Evolutionary conservation across 257 asterid species (phyloP).

Genomic region (Coffea eugenioides): DNA sequence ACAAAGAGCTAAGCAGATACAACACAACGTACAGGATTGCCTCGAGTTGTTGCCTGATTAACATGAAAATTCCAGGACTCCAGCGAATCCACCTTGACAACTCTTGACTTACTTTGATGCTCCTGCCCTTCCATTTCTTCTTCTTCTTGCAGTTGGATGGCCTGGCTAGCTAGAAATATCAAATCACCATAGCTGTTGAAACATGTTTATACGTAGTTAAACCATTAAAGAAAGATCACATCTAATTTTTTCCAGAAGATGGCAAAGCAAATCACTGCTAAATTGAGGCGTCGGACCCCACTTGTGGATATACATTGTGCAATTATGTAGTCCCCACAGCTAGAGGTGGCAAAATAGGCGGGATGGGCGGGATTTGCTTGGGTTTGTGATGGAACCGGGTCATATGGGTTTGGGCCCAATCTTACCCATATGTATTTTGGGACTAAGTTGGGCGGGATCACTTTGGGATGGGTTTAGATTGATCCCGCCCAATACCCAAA

Average conservation of each 20-base stretch:
- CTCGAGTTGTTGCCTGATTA: constrained; percentile 37
- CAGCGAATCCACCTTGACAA: constrained; percentile 35
- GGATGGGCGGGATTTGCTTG: too few species aligned
- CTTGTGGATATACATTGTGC: constrained; percentile 2
- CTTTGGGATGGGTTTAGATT: too few species aligned
- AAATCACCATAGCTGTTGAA: neutral
- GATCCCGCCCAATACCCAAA: too few species aligned
- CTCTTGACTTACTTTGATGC: constrained; percentile 27
- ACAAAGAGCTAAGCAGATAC: neutral
- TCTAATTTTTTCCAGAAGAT: too few species aligned
- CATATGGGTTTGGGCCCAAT: too few species aligned
- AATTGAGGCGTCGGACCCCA: neutral
- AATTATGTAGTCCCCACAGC: neutral
- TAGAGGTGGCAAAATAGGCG: too few species aligned
- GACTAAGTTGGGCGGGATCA: too few species aligned
- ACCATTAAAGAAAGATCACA: too few species aligned
- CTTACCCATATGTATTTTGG: too few species aligned
- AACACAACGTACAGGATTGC: constrained; percentile 40
- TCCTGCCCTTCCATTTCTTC: constrained; percentile 30
- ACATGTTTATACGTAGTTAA: neutral
- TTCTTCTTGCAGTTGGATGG: neutral
- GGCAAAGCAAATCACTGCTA: neutral
- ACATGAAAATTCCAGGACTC: constrained; percentile 45
- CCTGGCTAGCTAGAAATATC: neutral
- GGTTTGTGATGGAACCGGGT: too few species aligned